Evolutionary conservation across 225 moss, liverwort and hornwort genomes (phyloP).

Genomic region (Takakia lepidozioides): DNA sequence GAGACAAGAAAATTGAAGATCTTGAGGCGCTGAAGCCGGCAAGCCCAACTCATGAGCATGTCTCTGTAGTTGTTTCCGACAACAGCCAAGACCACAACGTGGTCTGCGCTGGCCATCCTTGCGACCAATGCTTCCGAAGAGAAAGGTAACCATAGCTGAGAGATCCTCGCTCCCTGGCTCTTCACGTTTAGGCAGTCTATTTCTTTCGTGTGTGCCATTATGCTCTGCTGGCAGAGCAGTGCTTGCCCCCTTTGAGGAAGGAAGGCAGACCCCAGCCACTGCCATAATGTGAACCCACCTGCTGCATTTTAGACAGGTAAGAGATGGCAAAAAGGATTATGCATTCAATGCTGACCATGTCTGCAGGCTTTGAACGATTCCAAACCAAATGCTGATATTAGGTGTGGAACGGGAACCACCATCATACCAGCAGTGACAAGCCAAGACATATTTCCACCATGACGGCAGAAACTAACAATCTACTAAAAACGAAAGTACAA

Average conservation of each 20-base stretch:
- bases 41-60: conserved; percentile 99
- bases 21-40: conserved; percentile 69
- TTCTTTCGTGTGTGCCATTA: too few relatives aligned
- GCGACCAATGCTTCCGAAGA: conserved; percentile 52
- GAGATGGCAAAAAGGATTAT: too few relatives aligned
- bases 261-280: conserved; percentile 19
- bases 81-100: conserved; percentile 75
- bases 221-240: conserved; percentile 13
- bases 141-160: conserved; percentile 38
- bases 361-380: too few relatives aligned
- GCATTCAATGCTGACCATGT: too few relatives aligned
- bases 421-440: too few relatives aligned
- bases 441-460: too few relatives aligned
- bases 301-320: too few relatives aligned
- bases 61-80: conserved; percentile 86
- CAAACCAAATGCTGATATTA: too few relatives aligned
- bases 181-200: conserved; percentile 32
- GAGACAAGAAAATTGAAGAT: conserved; percentile 77
- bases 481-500: too few relatives aligned
- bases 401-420: too few relatives aligned
- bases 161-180: conserved; percentile 19
- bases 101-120: conserved; percentile 61
- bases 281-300: conserved; percentile 32
- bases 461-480: too few relatives aligned
- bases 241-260: conserved; percentile 21